Conservation (phyloP, 139 green algal species). For the Tetradesmus obliquus region DNA sequence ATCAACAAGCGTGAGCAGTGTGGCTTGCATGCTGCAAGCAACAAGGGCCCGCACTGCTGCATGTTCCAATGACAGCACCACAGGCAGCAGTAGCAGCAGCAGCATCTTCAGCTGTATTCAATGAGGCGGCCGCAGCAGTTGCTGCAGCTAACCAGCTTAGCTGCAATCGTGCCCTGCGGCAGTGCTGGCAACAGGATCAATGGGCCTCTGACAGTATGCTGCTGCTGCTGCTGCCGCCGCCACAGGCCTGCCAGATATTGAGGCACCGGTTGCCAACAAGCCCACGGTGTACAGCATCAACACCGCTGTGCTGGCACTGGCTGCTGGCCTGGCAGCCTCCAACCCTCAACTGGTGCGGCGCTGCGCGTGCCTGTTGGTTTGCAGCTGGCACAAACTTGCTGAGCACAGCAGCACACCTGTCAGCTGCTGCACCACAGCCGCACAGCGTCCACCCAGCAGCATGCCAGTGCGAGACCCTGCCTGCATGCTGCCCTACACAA, state of each 20-base stretch:
- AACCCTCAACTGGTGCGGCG: background rate
- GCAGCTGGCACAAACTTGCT: background rate
- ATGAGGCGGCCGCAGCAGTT: no score
- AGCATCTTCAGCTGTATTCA: no score
- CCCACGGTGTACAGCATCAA: slow-evolving; percentile 4
- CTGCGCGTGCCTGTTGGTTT: background rate
- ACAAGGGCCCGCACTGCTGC: no score
- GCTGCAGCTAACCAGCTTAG: no score
- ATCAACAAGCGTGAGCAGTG: background rate
- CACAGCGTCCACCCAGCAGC: background rate
- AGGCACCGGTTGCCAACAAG: background rate
- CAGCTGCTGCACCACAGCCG: background rate
- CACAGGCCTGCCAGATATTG: background rate
- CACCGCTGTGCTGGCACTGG: background rate
- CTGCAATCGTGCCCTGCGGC: no score
- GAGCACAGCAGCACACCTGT: background rate
- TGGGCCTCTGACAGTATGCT: background rate
- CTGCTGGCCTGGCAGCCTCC: background rate
- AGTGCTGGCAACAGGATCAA: no score
- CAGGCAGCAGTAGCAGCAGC: no score
- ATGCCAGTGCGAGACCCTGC: background rate
- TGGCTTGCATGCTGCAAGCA: no score
- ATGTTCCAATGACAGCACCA: background rate
- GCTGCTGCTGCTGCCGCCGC: background rate
- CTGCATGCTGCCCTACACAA: background rate